Percentiles rank a stretch among this genome's conserved stretches.
These are phyloP conservation scores for Nectriaceae sp. DNA, from an alignment of 2,329 filamentous ascomycete species.

Conservation along the genomic window DNA sequence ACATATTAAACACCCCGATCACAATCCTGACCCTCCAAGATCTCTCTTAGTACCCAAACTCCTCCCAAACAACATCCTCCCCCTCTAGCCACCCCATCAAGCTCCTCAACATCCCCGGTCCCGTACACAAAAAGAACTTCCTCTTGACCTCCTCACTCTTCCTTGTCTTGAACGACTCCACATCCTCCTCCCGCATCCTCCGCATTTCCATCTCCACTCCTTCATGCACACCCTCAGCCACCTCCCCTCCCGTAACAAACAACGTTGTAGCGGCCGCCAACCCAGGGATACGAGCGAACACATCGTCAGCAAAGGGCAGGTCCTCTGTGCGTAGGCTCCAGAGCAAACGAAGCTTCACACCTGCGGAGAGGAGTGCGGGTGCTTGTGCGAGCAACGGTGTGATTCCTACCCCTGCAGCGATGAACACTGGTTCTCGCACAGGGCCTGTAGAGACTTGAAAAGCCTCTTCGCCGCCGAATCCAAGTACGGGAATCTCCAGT, in stretches of 20 bases:
- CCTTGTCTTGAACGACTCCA: slow-evolving; percentile 41
- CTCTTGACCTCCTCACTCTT: slow-evolving; percentile 40
- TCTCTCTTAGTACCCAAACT: slow-evolving; percentile 60
- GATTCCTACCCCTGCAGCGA: slow-evolving; percentile 81
- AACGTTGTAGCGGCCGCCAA: slow-evolving; percentile 57
- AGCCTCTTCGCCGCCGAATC: slow-evolving; percentile 66
- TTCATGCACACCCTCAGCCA: slow-evolving; percentile 35
- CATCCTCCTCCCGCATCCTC: slow-evolving; percentile 43
- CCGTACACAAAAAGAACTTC: slow-evolving; percentile 55
- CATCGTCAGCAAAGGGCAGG: slow-evolving; percentile 61
- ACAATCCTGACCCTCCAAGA: no score
- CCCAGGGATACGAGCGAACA: slow-evolving; percentile 52
- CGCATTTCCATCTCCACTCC: slow-evolving; percentile 38
- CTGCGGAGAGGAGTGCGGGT: slow-evolving; percentile 42
- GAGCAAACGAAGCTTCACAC: slow-evolving; percentile 54
- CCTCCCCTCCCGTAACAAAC: slow-evolving; percentile 63
- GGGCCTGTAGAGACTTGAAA: slow-evolving; percentile 39
- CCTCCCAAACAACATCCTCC: slow-evolving; percentile 58
- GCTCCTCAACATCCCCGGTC: slow-evolving; percentile 41
- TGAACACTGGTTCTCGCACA: slow-evolving; percentile 51
- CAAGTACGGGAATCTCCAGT: slow-evolving; percentile 68
- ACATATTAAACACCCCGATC: no score
- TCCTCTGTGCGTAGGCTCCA: slow-evolving; percentile 70
- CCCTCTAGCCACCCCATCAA: slow-evolving; percentile 55
- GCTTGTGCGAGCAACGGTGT: slow-evolving; percentile 77